A percentile compares a stretch with the other conserved stretches of the same genome.
Conservation (phyloP, 768 basidiomycete genomes). For the Lactarius psammicola region DNA sequence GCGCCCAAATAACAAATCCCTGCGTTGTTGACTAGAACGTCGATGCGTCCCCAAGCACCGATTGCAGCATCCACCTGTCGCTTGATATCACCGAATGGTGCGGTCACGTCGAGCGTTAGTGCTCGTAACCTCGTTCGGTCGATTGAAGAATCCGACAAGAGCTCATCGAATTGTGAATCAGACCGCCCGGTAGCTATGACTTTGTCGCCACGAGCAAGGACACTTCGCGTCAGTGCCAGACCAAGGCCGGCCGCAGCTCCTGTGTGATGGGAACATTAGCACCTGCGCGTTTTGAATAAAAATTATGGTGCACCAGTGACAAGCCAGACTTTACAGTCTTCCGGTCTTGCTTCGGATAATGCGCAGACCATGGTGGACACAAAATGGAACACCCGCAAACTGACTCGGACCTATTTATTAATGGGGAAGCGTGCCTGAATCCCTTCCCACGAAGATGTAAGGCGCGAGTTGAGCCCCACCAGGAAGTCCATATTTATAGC, state of each 20-base stretch:
- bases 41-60: constrained; percentile 15
- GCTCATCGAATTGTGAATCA: constrained; percentile 4
- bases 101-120: constrained; percentile 15
- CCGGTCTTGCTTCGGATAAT: not conserved
- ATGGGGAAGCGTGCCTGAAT: not conserved
- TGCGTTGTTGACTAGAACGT: constrained; percentile 24
- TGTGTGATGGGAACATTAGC: not conserved
- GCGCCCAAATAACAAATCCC: constrained; percentile 12
- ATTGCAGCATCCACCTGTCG: constrained; percentile 10
- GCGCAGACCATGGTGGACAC: not conserved
- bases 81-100: constrained; percentile 13
- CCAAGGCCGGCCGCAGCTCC: constrained; percentile 22
- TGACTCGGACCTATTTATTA: not conserved
- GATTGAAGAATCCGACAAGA: constrained; percentile 6
- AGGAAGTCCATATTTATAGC: too few relatives aligned
- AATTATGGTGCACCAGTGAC: constrained; percentile 16
- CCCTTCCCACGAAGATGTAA: not conserved
- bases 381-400: not conserved
- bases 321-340: constrained; percentile 16
- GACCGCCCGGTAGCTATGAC: constrained; percentile 18
- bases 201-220: constrained; percentile 20
- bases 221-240: constrained; percentile 11
- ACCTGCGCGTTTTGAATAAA: not conserved
- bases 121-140: constrained; percentile 12
- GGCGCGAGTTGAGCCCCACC: not conserved